Evolutionary conservation across 768 basidiomycete species (phyloP), one percentile per base, ranked within the genome.

Genomic region (Sutorius australiensis): DNA sequence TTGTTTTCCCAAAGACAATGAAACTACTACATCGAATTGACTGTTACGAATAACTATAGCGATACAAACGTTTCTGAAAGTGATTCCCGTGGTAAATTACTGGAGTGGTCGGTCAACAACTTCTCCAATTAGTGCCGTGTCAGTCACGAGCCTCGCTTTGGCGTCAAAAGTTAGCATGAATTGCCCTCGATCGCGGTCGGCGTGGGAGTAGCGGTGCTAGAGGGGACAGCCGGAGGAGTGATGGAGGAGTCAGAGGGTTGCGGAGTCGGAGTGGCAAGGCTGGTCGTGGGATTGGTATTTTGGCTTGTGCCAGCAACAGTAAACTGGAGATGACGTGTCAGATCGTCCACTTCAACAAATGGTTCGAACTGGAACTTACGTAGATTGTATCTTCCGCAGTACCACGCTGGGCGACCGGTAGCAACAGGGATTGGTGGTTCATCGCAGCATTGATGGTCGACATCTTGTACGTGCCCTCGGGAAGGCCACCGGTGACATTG

Each of bases 401-500:
- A 27, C 77, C 77, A 19, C 71, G 77, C 55, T 76, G 67, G 11
- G 73, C 73, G 21, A 73, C 51, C n/a, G 66, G 69, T 50, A 73
- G 61, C 13, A 67, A 52, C 16, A 65, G 67, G 11, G 67, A 65
- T 39, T 78, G 78, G 53, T 78, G 78, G 65, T 80, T 81, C 42
- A 77, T 71, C 13, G 77, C 76, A 10, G 73, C 56, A 61, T 76
- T 76, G 65, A 76, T 74, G 37, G 69, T 66, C 37, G 70, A 66
- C 55, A 83, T 60, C 57, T 71, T 73, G 68, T 82, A 83, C 13
- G 67, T 53, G 43, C 85, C 85, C 27, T 71, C 73, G 10, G 76
- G 74, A 7, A 87, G 73, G 43, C 85, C 85, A 28, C 71, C 76
- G 1, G 73, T 69, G 51, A 87, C 79, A 21, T 68, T 71, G 17